Base-by-base conservation (phyloP, 78 protist genomes). In the Monosiga brevicollis region DNA sequence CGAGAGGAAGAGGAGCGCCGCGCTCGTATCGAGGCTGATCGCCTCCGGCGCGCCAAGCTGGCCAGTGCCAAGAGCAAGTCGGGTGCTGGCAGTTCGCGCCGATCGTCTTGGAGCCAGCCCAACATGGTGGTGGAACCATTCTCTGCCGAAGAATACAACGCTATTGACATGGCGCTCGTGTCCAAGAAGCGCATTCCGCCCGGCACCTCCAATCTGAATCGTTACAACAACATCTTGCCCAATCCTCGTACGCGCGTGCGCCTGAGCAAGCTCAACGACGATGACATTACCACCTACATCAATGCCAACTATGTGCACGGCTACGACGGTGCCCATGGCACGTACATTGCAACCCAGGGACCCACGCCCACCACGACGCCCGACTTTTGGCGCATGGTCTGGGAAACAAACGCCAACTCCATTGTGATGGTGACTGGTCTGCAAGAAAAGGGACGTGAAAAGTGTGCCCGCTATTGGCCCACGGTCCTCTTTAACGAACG, bases 331-430 rank as follows among this genome's bases (percentile, higher is more conserved):
- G 62, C 29, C 62, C 62, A 49, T 15, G 62, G 62, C 62, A 20
- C 62, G 62, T 87, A 83, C 78, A 74, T 90, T 25, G 84, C 91
- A 62, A 73, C 87, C 20, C 88, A 83, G 77, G 88, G 91, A 15
- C 93, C 93, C 38, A 10, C 73, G 41, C 71, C 9, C 15, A 9
- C 26, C 35, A 86, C 91, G 36, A 24, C 85, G 41, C 49, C n/a
- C 22, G 93, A 91, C 72, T 91, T 91, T 49, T 91, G 93, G 93
- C 38, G 88, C 23, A 88, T 91, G 91, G 85, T 91, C 10, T 89
- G 73, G 71, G 91, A 91, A 73, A 83, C 79, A 34, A n/a, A 78
- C 41, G 1, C 49, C 49, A 34, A 25, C 42, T 36, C 72, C 55
- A 83, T 91, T 29, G 78, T 88, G 29, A 49, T 49, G 62, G 62